phyloP scores from a whole-genome alignment of 1,139 yeast species.

The Pichia sp. region DNA sequence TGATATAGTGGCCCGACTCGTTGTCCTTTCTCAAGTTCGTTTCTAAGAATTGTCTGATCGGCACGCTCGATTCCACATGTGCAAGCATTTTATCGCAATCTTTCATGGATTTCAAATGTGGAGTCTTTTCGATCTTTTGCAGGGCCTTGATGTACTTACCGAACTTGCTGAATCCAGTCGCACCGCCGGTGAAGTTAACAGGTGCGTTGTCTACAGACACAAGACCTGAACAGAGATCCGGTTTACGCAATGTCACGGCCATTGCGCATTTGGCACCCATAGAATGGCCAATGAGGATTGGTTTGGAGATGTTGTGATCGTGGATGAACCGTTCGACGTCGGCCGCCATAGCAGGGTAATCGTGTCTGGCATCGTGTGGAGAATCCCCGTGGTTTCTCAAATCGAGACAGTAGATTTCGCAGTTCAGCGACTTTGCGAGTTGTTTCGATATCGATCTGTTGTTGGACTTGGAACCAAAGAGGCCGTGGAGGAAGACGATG shows the following conservation, averaged over 20 bases:
- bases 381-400: constrained; percentile 92
- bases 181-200: constrained; percentile 42
- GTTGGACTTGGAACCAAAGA: constrained; percentile 81
- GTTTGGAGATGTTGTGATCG: constrained; percentile 45
- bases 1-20: constrained; percentile 20
- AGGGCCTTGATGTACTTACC: constrained; percentile 66
- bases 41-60: constrained; percentile 76
- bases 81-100: constrained; percentile 70
- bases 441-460: constrained; percentile 62
- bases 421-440: constrained; percentile 37
- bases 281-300: constrained; percentile 85
- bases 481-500: constrained; percentile 78
- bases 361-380: constrained; percentile 69
- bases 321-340: constrained; percentile 75
- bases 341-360: constrained; percentile 78
- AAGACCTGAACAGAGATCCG: constrained; percentile 59
- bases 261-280: constrained; percentile 97
- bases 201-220: constrained; percentile 94
- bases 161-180: constrained; percentile 58
- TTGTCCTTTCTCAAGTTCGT: constrained; percentile 56
- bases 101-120: constrained; percentile 45
- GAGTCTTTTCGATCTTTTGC: constrained; percentile 43
- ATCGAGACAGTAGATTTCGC: constrained; percentile 69
- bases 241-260: constrained; percentile 76
- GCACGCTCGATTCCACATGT: constrained; percentile 56